Evolutionary conservation across 257 asterid species (phyloP).

Genomic region (Jacaranda copaia): DNA sequence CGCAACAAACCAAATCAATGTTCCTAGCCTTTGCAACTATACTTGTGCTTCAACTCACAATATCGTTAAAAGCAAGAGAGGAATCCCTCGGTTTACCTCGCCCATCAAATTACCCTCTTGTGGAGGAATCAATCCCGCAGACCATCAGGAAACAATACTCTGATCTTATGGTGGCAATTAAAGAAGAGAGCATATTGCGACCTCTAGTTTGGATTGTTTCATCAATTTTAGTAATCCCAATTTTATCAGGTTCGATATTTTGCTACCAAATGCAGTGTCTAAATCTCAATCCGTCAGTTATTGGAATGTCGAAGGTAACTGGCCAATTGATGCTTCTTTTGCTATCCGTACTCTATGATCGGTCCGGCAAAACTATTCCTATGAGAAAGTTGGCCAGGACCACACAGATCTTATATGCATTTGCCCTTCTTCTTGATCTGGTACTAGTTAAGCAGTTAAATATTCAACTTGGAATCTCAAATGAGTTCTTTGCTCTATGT

Average conservation of each 20-base stretch:
- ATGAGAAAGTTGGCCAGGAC: slow-evolving; percentile 57
- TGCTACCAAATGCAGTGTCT: slow-evolving; percentile 86
- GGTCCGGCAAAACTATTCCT: slow-evolving; percentile 62
- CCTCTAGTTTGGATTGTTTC: slow-evolving; percentile 75
- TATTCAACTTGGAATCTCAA: slow-evolving; percentile 68
- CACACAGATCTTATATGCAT: slow-evolving; percentile 65
- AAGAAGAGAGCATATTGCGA: slow-evolving; percentile 57
- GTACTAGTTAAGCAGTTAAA: slow-evolving; percentile 72
- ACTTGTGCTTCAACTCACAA: slow-evolving; percentile 64
- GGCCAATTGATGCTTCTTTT: slow-evolving; percentile 82
- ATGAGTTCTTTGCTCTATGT: slow-evolving; percentile 71
- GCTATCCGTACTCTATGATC: slow-evolving; percentile 60
- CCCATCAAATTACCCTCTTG: slow-evolving; percentile 31
- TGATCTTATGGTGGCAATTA: slow-evolving; percentile 61
- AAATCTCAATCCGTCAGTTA: slow-evolving; percentile 70
- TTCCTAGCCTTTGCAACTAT: slow-evolving; percentile 69
- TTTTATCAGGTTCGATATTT: slow-evolving; percentile 79
- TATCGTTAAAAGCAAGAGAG: slow-evolving; percentile 64
- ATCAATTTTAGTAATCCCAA: slow-evolving; percentile 63
- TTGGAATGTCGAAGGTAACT: slow-evolving; percentile 84
- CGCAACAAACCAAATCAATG: slow-evolving; percentile 68
- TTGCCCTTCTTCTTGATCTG: slow-evolving; percentile 76
- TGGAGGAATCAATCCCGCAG: slow-evolving; percentile 46
- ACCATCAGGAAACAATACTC: slow-evolving; percentile 59
- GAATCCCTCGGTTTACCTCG: slow-evolving; percentile 67